These are phyloP conservation scores for Capsicum baccatum DNA, from an alignment of 257 asterid genomes.

Conservation along the genomic window DNA sequence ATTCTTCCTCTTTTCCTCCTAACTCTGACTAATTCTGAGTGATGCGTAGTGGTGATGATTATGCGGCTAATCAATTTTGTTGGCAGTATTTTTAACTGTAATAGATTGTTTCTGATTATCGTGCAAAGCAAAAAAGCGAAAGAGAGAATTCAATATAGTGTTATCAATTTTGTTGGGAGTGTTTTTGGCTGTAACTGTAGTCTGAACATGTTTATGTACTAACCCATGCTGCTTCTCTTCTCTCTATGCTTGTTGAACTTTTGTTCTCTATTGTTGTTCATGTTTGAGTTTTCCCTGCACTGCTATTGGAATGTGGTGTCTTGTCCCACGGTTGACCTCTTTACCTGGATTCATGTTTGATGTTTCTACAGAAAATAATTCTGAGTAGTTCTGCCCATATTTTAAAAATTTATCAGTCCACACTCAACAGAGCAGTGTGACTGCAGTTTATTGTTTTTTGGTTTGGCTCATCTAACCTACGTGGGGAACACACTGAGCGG, in stretches of 20 bases:
- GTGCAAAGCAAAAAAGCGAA: no score
- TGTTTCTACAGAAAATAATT: background rate
- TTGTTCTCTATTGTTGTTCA: background rate
- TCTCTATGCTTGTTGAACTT: background rate
- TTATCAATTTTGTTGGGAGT: no score
- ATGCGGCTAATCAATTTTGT: no score
- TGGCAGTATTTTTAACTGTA: no score
- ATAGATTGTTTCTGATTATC: no score
- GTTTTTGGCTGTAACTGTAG: no score
- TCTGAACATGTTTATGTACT: background rate
- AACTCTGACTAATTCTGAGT: no score
- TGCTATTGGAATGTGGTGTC: background rate
- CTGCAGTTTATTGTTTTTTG: background rate
- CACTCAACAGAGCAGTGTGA: background rate
- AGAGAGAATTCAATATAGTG: no score
- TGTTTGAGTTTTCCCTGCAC: background rate
- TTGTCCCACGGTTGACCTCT: background rate
- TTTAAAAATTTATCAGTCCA: background rate
- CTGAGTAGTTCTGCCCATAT: background rate
- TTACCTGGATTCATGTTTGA: background rate
- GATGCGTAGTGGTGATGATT: no score
- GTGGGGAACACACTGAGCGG: background rate
- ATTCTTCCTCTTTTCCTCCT: no score
- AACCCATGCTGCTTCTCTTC: background rate
- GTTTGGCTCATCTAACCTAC: background rate